Evolutionary conservation across 83 land plant genomes (phyloP).

Genomic region (Thuja plicata): DNA sequence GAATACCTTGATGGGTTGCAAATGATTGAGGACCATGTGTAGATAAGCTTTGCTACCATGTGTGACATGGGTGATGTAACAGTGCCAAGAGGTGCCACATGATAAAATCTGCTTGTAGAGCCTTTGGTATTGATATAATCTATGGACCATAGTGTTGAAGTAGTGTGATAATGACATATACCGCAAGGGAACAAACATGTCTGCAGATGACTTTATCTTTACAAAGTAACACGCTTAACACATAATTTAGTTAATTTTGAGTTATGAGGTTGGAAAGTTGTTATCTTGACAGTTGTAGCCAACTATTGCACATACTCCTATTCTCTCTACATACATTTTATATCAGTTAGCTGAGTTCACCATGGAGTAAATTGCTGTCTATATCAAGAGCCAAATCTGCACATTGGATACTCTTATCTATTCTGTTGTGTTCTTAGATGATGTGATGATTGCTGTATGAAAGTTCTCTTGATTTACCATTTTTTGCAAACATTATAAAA

Average conservation of each 20-base stretch:
- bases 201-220: not conserved
- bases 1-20: not conserved
- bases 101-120: not conserved
- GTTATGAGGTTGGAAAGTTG: not conserved
- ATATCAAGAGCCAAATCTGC: not conserved
- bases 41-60: not conserved
- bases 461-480: not conserved
- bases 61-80: not conserved
- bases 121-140: not conserved
- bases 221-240: not conserved
- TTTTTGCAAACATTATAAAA: not conserved
- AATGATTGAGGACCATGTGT: not conserved
- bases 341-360: not conserved
- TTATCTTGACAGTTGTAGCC: not conserved
- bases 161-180: not conserved
- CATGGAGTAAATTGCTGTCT: not conserved
- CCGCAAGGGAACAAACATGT: not conserved
- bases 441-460: not conserved
- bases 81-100: not conserved
- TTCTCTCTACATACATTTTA: too few relatives aligned
- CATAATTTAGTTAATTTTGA: not conserved
- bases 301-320: not conserved
- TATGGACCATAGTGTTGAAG: not conserved
- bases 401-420: not conserved
- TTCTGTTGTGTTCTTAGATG: not conserved